phyloP scores from a whole-genome alignment of 139 green algal genomes.

The Edaphochlamys debaryana region DNA sequence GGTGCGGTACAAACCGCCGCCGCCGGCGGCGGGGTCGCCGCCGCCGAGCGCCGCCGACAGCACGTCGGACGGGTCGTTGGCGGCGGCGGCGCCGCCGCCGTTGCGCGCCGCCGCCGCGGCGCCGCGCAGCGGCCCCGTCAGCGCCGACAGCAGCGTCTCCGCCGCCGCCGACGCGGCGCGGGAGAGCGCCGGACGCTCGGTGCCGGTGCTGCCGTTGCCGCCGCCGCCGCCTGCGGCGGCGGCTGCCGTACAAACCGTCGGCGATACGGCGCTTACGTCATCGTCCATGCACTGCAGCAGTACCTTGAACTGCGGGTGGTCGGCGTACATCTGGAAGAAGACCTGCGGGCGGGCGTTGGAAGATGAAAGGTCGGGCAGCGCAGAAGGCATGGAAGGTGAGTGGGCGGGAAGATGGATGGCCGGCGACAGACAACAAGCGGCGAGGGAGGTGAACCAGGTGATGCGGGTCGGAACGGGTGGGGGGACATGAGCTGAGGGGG shows the following conservation, averaged over 20 bases:
- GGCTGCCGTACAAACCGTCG: not conserved
- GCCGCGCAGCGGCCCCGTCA: conserved; percentile 15
- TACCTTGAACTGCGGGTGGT: conserved; percentile 64
- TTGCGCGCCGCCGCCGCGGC: not conserved
- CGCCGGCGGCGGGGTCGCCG: not conserved
- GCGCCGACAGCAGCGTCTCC: conserved; percentile 5
- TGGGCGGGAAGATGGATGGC: too few relatives aligned
- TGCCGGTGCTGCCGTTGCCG: not conserved
- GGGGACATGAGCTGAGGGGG: too few relatives aligned
- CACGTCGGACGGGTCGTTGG: not conserved
- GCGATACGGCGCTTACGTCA: conserved; percentile 30
- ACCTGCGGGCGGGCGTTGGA: not conserved
- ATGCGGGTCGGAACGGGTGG: not conserved
- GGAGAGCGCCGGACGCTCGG: not conserved
- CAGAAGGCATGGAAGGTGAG: too few relatives aligned
- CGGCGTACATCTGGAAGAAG: conserved; percentile 67
- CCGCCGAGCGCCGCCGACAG: not conserved
- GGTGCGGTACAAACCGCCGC: conserved; percentile 21
- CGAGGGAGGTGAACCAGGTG: too few relatives aligned
- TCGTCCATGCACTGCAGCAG: conserved; percentile 71
- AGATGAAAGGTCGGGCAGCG: not conserved
- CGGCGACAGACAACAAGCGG: too few relatives aligned
- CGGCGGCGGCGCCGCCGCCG: not conserved
- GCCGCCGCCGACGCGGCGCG: conserved; percentile 31
- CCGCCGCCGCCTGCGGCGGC: not conserved